phyloP scores from a whole-genome alignment of 179 eudicot species.

The Gypsophila paniculata region DNA sequence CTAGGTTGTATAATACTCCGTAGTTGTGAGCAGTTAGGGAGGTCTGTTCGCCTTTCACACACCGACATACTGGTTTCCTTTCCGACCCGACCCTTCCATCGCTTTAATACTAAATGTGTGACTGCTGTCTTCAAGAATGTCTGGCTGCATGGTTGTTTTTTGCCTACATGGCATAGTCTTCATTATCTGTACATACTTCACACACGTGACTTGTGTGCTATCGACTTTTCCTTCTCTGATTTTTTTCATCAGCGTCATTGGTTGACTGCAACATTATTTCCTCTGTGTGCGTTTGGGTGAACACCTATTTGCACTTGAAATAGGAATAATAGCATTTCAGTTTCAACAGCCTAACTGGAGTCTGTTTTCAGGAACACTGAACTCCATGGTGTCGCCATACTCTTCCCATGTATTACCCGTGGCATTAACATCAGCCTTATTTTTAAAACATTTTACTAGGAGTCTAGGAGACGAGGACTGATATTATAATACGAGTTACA shows the following conservation, averaged over 20 bases:
- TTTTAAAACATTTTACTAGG: neutral
- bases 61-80: conserved; percentile 6
- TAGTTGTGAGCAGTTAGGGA: too few species aligned
- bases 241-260: neutral
- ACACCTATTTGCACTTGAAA: neutral
- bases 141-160: too few species aligned
- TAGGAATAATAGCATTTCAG: too few species aligned
- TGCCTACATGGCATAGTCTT: neutral
- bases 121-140: too few species aligned
- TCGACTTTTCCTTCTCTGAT: neutral
- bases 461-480: neutral
- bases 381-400: too few species aligned
- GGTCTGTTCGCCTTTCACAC: conserved; percentile 11
- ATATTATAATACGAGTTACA: too few species aligned
- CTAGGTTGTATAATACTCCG: too few species aligned
- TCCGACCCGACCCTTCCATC: neutral
- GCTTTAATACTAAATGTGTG: neutral
- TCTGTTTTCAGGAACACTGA: too few species aligned
- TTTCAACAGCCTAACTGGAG: too few species aligned
- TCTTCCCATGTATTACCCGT: neutral
- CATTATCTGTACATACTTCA: neutral
- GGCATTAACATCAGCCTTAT: neutral
- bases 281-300: neutral
- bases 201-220: too few species aligned
- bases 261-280: neutral